phyloP scores from a whole-genome alignment of 2,329 filamentous ascomycete genomes.

The Aspergillus pseudoterreus region DNA sequence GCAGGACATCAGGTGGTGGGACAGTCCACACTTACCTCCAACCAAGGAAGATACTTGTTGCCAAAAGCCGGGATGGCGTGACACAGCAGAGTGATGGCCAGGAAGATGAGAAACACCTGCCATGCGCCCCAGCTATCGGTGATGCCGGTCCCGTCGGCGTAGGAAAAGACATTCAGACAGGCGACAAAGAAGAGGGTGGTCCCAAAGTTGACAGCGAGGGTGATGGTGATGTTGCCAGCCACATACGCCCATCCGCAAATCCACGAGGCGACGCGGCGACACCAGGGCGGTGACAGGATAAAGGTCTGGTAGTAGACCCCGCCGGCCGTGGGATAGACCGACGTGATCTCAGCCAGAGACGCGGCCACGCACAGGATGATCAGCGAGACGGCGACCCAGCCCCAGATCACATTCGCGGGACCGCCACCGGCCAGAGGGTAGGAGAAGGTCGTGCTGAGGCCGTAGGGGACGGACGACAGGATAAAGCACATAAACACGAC shows the following conservation, averaged over 20 bases:
- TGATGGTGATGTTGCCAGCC: constrained; percentile 76
- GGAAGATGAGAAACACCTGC: constrained; percentile 67
- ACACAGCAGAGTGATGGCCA: constrained; percentile 61
- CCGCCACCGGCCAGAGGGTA: constrained; percentile 69
- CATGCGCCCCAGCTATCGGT: constrained; percentile 55
- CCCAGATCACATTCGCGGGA: constrained; percentile 66
- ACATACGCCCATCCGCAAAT: constrained; percentile 70
- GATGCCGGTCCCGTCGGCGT: constrained; percentile 44
- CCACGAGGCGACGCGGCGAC: constrained; percentile 63
- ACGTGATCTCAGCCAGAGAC: constrained; percentile 65
- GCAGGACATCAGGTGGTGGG: background rate
- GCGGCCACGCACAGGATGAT: constrained; percentile 61
- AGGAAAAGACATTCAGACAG: constrained; percentile 55
- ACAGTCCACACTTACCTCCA: constrained; percentile 54
- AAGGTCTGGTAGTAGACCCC: constrained; percentile 68
- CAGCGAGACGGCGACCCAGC: constrained; percentile 62
- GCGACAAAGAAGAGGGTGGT: constrained; percentile 53
- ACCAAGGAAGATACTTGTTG: constrained; percentile 52
- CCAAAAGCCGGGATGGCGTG: constrained; percentile 51
- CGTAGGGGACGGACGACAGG: constrained; percentile 70
- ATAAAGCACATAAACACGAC: constrained; percentile 51
- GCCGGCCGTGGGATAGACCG: constrained; percentile 63
- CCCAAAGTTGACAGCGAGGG: constrained; percentile 70
- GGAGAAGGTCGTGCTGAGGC: constrained; percentile 65
- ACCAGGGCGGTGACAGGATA: constrained; percentile 61